These are phyloP conservation scores for Coprinopsis cinerea DNA, from an alignment of 768 basidiomycete species.

Conservation along the genomic window DNA sequence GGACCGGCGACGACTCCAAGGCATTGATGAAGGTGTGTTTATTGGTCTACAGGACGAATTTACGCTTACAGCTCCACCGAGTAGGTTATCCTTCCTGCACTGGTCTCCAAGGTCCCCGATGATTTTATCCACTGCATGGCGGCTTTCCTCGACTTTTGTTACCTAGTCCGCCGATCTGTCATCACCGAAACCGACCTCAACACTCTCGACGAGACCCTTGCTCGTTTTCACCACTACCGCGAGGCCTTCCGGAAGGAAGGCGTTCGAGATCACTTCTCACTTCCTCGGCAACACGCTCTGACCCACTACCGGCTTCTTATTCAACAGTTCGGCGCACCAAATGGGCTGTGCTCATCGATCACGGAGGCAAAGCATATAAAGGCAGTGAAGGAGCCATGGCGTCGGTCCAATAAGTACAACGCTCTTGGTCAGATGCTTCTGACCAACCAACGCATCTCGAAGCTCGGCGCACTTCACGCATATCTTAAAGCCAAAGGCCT, in stretches of 20 bases:
- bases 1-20: conserved; percentile 34
- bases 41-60: not conserved
- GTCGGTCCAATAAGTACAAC: conserved; percentile 24
- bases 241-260: conserved; percentile 21
- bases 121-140: conserved; percentile 16
- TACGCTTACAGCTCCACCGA: not conserved
- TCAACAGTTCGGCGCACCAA: conserved; percentile 20
- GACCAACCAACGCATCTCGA: conserved; percentile 24
- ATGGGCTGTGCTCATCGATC: conserved; percentile 27
- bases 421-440: conserved; percentile 31
- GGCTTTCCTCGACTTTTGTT: conserved; percentile 29
- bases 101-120: conserved; percentile 13
- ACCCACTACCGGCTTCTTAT: conserved; percentile 17
- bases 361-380: conserved; percentile 28
- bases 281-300: conserved; percentile 21
- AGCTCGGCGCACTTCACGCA: conserved; percentile 19
- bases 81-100: conserved; percentile 18
- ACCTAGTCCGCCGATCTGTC: conserved; percentile 18
- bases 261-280: conserved; percentile 12
- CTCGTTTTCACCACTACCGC: conserved; percentile 23
- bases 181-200: conserved; percentile 7
- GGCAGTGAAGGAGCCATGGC: conserved; percentile 30
- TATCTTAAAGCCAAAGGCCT: conserved; percentile 15
- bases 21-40: conserved; percentile 29
- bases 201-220: conserved; percentile 14